A percentile compares a stretch with the other conserved stretches of the same genome.
Conservation (phyloP, 2,329 filamentous ascomycete species). For the Ophiosphaerella herpotricha region DNA sequence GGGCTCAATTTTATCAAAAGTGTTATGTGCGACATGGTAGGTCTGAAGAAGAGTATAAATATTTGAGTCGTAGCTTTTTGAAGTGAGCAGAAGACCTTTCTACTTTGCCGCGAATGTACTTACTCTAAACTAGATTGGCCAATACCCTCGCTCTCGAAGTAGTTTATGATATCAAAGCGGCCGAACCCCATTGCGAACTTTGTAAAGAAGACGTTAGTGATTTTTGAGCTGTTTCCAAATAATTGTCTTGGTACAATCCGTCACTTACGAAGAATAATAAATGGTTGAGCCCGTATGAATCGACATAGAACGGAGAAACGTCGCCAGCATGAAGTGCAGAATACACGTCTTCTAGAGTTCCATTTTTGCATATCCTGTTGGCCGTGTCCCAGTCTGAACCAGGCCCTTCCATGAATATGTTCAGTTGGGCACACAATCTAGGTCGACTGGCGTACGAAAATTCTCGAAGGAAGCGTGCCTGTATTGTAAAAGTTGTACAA, state of each 20-base stretch:
- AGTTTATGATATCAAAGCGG: constrained; percentile 13
- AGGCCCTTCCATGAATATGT: constrained; percentile 3
- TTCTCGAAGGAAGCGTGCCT: background rate
- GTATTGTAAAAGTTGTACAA: background rate
- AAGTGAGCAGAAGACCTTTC: background rate
- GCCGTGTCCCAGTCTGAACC: background rate
- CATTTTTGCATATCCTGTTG: background rate
- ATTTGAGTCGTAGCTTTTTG: background rate
- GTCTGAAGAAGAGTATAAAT: background rate
- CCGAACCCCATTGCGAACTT: constrained; percentile 7
- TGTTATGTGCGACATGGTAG: too few species aligned
- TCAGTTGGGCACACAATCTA: constrained; percentile 2
- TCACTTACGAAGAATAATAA: constrained; percentile 10
- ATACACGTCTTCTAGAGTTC: constrained; percentile 11
- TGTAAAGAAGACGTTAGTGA: background rate
- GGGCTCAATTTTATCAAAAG: background rate
- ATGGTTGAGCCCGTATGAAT: constrained; percentile 3
- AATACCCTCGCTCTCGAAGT: constrained; percentile 17
- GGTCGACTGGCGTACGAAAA: background rate
- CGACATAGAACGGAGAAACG: constrained; percentile 16
- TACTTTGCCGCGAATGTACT: background rate
- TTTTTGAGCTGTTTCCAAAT: background rate
- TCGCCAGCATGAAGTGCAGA: constrained; percentile 11
- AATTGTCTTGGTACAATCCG: background rate
- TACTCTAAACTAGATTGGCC: constrained; percentile 11